These are phyloP conservation scores for Thalassiosira mediterranea DNA, from an alignment of 352 stramenopile genomes.

Conservation along the genomic window DNA sequence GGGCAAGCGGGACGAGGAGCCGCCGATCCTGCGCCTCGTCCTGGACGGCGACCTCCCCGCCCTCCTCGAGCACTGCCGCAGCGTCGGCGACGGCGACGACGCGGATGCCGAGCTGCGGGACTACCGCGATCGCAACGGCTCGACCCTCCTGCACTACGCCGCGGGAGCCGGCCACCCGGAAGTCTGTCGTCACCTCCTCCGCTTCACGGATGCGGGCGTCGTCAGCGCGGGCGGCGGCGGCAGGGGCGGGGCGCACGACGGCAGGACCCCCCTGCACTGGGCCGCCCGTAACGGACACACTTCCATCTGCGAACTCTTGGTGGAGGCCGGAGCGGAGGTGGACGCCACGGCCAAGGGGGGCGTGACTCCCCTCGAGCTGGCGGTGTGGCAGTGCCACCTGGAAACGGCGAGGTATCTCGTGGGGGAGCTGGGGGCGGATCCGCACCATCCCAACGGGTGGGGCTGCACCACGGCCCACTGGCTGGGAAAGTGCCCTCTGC, in stretches of 20 bases:
- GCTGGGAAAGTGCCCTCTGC: constrained; percentile 33
- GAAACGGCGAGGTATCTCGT: constrained; percentile 12
- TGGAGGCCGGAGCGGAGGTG: background rate
- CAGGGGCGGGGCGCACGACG: background rate
- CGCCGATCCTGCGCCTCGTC: too few relatives aligned
- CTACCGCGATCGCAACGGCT: constrained; percentile 1
- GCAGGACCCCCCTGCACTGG: constrained; percentile 48
- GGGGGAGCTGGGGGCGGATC: constrained; percentile 15
- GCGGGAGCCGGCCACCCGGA: constrained; percentile 36
- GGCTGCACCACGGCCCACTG: constrained; percentile 48
- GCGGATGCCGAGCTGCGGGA: background rate
- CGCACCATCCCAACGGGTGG: constrained; percentile 42
- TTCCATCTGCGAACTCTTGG: constrained; percentile 10
- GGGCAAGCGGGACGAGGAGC: too few relatives aligned
- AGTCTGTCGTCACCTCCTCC: constrained; percentile 33
- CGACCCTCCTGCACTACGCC: constrained; percentile 45
- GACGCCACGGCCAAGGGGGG: constrained; percentile 30
- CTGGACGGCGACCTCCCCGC: too few relatives aligned
- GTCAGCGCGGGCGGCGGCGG: background rate
- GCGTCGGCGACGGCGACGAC: too few relatives aligned
- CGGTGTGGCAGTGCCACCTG: constrained; percentile 47
- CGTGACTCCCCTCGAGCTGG: constrained; percentile 56
- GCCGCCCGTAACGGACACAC: constrained; percentile 44
- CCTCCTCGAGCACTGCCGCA: too few relatives aligned
- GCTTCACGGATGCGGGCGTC: background rate